Conservation (phyloP, 345 rosid genomes). For the Camelina neglecta region DNA sequence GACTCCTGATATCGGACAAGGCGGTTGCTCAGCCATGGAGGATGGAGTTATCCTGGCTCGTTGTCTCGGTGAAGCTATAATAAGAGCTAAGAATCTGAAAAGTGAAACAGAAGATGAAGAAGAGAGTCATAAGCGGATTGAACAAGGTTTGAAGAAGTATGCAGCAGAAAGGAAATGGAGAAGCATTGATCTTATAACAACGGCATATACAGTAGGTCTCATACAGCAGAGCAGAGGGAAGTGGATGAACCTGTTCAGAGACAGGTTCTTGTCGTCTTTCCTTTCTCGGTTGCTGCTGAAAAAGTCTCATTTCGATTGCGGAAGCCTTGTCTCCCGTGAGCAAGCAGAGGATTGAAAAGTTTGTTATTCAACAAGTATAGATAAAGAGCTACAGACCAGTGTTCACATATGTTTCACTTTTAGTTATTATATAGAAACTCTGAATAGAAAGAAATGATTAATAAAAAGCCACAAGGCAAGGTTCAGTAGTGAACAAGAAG, state of each 20-base stretch:
- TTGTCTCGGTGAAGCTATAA: constrained; percentile 60
- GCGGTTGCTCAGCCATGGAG: constrained; percentile 72
- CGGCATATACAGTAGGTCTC: constrained; percentile 55
- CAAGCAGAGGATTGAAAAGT: constrained; percentile 1
- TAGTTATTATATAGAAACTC: too few relatives aligned
- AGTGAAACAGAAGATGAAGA: constrained; percentile 34
- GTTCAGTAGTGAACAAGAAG: too few relatives aligned
- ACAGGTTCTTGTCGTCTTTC: constrained; percentile 44
- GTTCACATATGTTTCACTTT: too few relatives aligned
- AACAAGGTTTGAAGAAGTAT: constrained; percentile 52
- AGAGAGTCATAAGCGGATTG: constrained; percentile 47
- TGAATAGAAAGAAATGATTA: too few relatives aligned
- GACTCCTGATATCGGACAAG: constrained; percentile 78
- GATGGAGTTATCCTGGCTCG: constrained; percentile 70
- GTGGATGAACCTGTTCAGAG: constrained; percentile 51
- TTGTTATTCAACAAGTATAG: too few relatives aligned
- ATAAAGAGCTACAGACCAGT: too few relatives aligned
- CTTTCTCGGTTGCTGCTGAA: constrained; percentile 44
- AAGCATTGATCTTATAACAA: constrained; percentile 57
- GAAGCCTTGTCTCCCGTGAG: constrained; percentile 41
- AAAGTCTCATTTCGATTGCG: constrained; percentile 58
- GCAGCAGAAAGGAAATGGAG: constrained; percentile 71
- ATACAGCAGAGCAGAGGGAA: constrained; percentile 55
- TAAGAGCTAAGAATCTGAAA: constrained; percentile 23
- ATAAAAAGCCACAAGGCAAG: too few relatives aligned